Evolutionary conservation across 805 yeast genomes (phyloP).

Genomic region (Suhomyces emberorum): DNA sequence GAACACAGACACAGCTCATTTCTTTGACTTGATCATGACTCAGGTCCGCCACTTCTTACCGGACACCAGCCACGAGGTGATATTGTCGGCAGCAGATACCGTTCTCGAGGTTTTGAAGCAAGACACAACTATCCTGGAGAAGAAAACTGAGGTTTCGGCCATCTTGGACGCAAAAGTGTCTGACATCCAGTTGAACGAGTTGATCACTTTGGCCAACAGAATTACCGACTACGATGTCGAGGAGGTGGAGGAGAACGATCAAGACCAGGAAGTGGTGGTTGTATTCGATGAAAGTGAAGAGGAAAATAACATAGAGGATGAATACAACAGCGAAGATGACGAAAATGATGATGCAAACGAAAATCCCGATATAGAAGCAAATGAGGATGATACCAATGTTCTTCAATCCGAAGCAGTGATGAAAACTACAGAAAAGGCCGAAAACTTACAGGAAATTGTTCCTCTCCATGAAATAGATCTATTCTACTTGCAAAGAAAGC

Average conservation of each 20-base stretch:
- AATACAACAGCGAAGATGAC: constrained; percentile 4
- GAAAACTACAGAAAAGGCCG: constrained; percentile 1
- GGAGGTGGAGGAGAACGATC: constrained; percentile 13
- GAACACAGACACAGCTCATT: constrained; percentile 45
- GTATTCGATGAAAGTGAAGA: constrained; percentile 18
- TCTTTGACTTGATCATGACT: constrained; percentile 55
- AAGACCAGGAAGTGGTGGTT: constrained; percentile 22
- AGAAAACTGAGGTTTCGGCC: constrained; percentile 49
- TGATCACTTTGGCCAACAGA: constrained; percentile 41
- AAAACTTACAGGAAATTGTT: neutral
- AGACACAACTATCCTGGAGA: constrained; percentile 37
- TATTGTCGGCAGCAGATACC: constrained; percentile 70
- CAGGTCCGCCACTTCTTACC: constrained; percentile 58
- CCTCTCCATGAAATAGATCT: constrained; percentile 21
- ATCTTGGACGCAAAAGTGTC: constrained; percentile 39
- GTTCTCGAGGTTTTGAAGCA: constrained; percentile 54
- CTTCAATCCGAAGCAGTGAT: constrained; percentile 31
- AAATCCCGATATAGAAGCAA: no score
- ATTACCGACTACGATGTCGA: constrained; percentile 48
- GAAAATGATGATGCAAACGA: neutral
- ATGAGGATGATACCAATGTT: constrained; percentile 14
- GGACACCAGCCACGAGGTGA: constrained; percentile 74
- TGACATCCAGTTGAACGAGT: constrained; percentile 45
- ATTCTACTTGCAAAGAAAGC: constrained; percentile 52
- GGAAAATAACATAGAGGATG: constrained; percentile 7